Percentiles rank a stretch among this genome's conserved stretches.
phyloP scores from a whole-genome alignment of 1,284 basidiomycete species.

The Coniophora puteana region DNA sequence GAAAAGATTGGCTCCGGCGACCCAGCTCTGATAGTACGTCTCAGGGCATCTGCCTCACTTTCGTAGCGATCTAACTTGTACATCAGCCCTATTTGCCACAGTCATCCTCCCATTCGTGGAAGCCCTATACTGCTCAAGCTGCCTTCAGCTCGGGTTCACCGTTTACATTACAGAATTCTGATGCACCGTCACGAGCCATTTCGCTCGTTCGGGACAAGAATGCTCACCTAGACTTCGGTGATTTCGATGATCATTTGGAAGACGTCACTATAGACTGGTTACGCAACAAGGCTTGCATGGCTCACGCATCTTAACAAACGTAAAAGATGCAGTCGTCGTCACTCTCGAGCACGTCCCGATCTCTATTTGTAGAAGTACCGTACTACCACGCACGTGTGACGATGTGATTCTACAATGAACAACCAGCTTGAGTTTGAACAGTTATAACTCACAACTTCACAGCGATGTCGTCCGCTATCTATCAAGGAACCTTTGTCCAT shows the following conservation, averaged over 20 bases:
- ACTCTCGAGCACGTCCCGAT: no score
- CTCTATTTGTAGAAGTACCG: no score
- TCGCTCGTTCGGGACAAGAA: conserved; percentile 43
- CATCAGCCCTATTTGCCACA: conserved; percentile 45
- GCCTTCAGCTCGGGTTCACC: conserved; percentile 43
- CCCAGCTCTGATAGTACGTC: conserved; percentile 53
- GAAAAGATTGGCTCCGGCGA: conserved; percentile 45
- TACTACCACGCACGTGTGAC: no score
- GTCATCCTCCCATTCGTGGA: conserved; percentile 39
- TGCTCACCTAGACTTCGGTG: conserved; percentile 55
- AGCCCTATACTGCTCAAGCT: conserved; percentile 35
- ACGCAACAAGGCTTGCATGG: conserved; percentile 46
- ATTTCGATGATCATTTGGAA: conserved; percentile 78
- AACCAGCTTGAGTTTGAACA: no score
- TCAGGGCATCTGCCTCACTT: background rate
- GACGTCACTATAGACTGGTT: conserved; percentile 69
- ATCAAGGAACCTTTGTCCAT: conserved; percentile 58
- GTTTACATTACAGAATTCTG: conserved; percentile 41
- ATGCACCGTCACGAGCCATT: conserved; percentile 42
- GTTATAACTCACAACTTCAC: background rate
- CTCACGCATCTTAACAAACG: conserved; percentile 9
- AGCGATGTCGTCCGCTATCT: conserved; percentile 21
- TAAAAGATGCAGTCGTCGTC: conserved; percentile 7
- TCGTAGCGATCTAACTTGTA: conserved; percentile 7
- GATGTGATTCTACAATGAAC: no score